These are phyloP conservation scores for Phytophthora megakarya DNA, from an alignment of 352 stramenopile genomes.

Conservation along the genomic window DNA sequence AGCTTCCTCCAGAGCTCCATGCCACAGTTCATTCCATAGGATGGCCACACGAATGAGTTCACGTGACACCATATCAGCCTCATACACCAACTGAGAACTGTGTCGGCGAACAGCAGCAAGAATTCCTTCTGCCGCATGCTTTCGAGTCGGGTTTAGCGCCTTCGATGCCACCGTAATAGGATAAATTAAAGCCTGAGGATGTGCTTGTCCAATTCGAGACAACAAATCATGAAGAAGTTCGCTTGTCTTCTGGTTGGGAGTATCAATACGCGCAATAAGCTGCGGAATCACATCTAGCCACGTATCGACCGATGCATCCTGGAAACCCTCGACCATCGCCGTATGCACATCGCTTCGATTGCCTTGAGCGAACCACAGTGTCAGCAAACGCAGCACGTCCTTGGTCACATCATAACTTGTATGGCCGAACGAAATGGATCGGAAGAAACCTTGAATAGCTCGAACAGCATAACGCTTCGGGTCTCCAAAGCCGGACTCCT, in stretches of 20 bases:
- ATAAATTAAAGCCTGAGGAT: slow-evolving; percentile 99
- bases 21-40: slow-evolving; percentile 99
- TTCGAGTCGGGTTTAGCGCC: slow-evolving; percentile 91
- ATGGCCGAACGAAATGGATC: slow-evolving; percentile 96
- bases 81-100: slow-evolving; percentile 96
- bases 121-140: slow-evolving; percentile 93
- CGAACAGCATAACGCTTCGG: slow-evolving; percentile 86
- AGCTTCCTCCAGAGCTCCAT: slow-evolving; percentile 97
- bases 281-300: slow-evolving; percentile 99
- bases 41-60: slow-evolving; percentile 99
- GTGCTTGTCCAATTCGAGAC: slow-evolving; percentile 93
- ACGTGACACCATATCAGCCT: slow-evolving; percentile 94
- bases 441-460: slow-evolving; percentile 98
- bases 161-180: slow-evolving; percentile 98
- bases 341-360: slow-evolving; percentile 89
- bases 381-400: slow-evolving; percentile 98
- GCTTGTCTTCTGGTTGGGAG: slow-evolving; percentile 79
- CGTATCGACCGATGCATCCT: slow-evolving; percentile 95
- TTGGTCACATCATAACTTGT: slow-evolving; percentile 94
- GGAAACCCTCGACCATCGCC: slow-evolving; percentile 87
- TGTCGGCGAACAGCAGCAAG: slow-evolving; percentile 95
- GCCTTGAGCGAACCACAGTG: slow-evolving; percentile 98
- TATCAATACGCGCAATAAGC: slow-evolving; percentile 94
- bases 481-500: slow-evolving; percentile 56
- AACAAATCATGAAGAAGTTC: slow-evolving; percentile 85